Evolutionary conservation across 805 yeast genomes (phyloP).

Genomic region (Candida verbasci): DNA sequence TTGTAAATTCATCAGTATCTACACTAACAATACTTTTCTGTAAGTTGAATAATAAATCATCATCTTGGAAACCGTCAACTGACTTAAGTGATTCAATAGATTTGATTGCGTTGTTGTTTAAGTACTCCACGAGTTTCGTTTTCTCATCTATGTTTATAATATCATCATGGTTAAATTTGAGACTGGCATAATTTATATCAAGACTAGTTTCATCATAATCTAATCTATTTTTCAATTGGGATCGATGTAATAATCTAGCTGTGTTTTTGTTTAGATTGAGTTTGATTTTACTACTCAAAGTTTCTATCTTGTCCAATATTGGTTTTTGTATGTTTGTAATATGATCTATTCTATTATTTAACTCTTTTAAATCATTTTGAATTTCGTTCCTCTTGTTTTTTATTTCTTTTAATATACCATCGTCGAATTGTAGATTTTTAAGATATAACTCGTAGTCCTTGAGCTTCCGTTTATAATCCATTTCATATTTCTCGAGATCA

Average conservation of each 20-base stretch:
- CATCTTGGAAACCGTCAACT: slow-evolving; percentile 2
- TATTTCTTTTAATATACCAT: slow-evolving; percentile 16
- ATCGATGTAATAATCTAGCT: slow-evolving; percentile 1
- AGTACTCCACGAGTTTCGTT: slow-evolving; percentile 8
- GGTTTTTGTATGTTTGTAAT: slow-evolving; percentile 31
- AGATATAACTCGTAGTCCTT: slow-evolving; percentile 14
- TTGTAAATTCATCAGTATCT: slow-evolving; percentile 14
- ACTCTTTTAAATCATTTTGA: slow-evolving; percentile 10
- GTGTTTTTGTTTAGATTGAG: slow-evolving; percentile 9
- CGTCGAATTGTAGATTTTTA: slow-evolving; percentile 6
- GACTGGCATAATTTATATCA: background rate
- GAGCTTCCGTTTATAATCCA: slow-evolving; percentile 20
- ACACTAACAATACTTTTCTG: slow-evolving; percentile 13
- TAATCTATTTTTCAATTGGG: background rate
- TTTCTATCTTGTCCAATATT: slow-evolving; percentile 29
- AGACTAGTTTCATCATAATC: background rate
- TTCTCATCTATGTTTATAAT: slow-evolving; percentile 15
- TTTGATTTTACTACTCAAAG: slow-evolving; percentile 19
- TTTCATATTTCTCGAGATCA: slow-evolving; percentile 26
- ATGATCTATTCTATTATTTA: slow-evolving; percentile 18
- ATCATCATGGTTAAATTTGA: slow-evolving; percentile 1
- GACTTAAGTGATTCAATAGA: slow-evolving; percentile 1
- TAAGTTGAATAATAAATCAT: slow-evolving; percentile 20
- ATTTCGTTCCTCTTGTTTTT: slow-evolving; percentile 18
- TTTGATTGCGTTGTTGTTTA: slow-evolving; percentile 1